Base-by-base conservation (phyloP, 805 yeast genomes). In the Crinitomyces ghanaensis region DNA sequence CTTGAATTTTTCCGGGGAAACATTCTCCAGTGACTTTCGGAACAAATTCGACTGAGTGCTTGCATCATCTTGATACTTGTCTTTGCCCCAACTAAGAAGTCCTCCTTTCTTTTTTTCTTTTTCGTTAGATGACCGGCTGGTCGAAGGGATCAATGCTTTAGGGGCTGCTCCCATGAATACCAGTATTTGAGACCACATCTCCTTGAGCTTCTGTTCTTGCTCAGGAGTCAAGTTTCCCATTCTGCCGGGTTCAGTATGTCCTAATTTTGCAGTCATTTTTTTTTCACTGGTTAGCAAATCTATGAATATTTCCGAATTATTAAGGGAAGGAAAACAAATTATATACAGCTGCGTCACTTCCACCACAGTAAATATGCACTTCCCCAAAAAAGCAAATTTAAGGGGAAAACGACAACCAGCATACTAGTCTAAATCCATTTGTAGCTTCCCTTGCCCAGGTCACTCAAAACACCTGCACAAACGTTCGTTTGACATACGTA, bases 1-100 rank as follows among this genome's bases (percentile, higher is more conserved):
- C 40, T 71, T 70, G 6, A 74, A 49, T 14, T 63, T 65, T 15
- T 63, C 64, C 0, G 77, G 70, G 16, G 73, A 64, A 38, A 75
- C 54, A 29, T 65, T 69, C 34, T 67, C 60, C 33, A 77, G 51
- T 1, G 73, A 58, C 1, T 66, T 58, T 42, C 71, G 70, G 35
- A 74, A 57, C 19, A 44, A 34, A 22, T 35, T 33, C 26, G 17
- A 9, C 27, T 36, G 36, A 5, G 33, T 11, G 7, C 38, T 33
- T 16, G 34, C 36, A 21, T 38, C 36, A 24, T 39, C 38, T 13
- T 26, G 37, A 14, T 35, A 30, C 34, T 40, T 35, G 19, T 24
- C 42, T 13, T 26, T 30, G 11, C 35, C 37, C 28, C 34, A 37
- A 36, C 37, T 33, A 25, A 30, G 35, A 20, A 45, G 37, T n/a